Evolutionary conservation across 1,139 yeast species (phyloP), one percentile per base, ranked within the genome.

Genomic region (Saccharomycopsis crataegensis): DNA sequence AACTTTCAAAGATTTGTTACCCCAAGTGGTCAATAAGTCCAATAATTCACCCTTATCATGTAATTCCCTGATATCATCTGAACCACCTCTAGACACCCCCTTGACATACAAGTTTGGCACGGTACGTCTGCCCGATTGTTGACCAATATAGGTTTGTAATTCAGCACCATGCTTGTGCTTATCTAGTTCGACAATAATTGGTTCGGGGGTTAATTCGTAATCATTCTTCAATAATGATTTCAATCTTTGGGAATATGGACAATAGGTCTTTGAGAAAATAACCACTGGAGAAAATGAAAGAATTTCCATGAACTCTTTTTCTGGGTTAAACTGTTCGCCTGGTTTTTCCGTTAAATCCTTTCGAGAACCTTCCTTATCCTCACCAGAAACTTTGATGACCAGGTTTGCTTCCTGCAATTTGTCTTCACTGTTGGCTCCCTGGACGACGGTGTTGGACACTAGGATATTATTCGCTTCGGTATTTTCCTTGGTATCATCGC

Each of bases 121-220:
- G 0, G 93, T 85, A 22, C 65, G 67, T 63, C 93, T 75, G 2
- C 85, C 86, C 2, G 86, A 75, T 50, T 75, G 68, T 49, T 73
- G 72, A 11, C 73, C 80, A 54, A 86, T 72, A 65, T 80, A 80
- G 14, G 70, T 75, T 65, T 85, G 93, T 58, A 86, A 71, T 55
- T 75, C 79, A 12, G 68, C 65, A 1, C 93, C 93, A 62, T 82
- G 77, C 49, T 77, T 75, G 66, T 90, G 95, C 63, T 74, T 75
- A 68, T 93, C 98, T 54, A 93, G 75, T 65, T 93, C 98, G 33
- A 91, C 89, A 49, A 87, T 76, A 11, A 74, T 66, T 5, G 89
- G 91, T 44, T 73, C 71, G 2, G 98, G 99, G 1, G 78, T 74
- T 57, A 93, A 80, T 55, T 77, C 76, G 69, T 88, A 90, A 60